Base-by-base conservation (phyloP, 169 alveolate species). In the Miamiensis avidus region DNA sequence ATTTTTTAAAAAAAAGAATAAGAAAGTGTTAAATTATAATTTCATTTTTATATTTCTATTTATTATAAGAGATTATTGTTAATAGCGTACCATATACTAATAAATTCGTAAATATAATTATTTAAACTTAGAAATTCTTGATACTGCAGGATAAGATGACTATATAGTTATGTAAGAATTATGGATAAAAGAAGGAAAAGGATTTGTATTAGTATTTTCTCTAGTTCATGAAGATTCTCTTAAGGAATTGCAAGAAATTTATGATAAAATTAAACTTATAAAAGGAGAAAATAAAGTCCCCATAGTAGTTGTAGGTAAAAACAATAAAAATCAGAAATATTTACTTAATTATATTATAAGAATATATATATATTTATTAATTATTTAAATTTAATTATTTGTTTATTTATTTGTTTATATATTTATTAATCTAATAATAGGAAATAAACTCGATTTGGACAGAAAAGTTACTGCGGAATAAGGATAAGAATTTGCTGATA, bases 121-220 rank as follows among this genome's bases (percentile, higher is more conserved):
- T 49, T 11, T n/a, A n/a, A n/a, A n/a, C n/a, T n/a, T 73, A 77
- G 85, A 86, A 81, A 86, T 86, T 31, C 84, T 81, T 64, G 91
- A 86, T 69, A 86, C 91, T 6, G 91, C 91, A 32, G 91, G 91
- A 25, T 82, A 86, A 76, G 91, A 86, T 33, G 85, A 81, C 49
- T 86, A 86, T 86, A 74, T 74, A 65, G 32, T 64, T 29, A 33
- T 86, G 30, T 65, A 75, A 34, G 82, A 76, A 27, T 30, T 76
- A 27, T 74, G 83, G 78, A 76, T 86, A 6, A 78, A 82, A 31
- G n/a, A 75, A 31, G 83, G 75, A 75, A 82, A 86, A 72, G 86
- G 91, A 29, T 86, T 81, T 69, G n/a, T 86, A 25, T 75, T 86
- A 64, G 86, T 86, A n/a, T 86, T 72, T 86, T 29, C 87, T n/a